Evolutionary conservation across 495 filamentous ascomycete genomes (phyloP).

Genomic region (Podospora pseudoanserina): DNA sequence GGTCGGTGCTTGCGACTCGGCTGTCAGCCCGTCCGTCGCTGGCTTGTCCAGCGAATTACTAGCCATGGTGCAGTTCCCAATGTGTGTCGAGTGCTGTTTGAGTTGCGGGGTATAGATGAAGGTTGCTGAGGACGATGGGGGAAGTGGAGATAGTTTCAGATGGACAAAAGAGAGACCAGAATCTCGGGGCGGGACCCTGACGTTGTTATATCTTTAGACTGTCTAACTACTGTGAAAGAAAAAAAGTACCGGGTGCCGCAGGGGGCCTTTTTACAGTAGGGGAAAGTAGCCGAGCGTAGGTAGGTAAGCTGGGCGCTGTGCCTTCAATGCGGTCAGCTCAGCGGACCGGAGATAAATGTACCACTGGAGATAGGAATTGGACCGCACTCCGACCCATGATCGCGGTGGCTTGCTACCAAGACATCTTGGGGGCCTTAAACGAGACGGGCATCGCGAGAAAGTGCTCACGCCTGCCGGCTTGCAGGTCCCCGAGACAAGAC

Average conservation of each 20-base stretch:
- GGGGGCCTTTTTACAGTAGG: background rate
- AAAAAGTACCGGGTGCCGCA: background rate
- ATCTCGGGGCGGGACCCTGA: background rate
- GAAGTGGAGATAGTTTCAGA: background rate
- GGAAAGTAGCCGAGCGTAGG: background rate
- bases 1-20: slow-evolving; percentile 31
- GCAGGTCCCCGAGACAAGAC: background rate
- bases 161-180: background rate
- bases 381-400: background rate
- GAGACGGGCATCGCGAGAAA: background rate
- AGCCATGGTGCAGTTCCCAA: slow-evolving; percentile 16
- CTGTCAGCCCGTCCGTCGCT: background rate
- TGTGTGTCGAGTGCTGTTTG: background rate
- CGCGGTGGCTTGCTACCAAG: background rate
- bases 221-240: background rate
- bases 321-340: background rate
- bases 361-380: background rate
- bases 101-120: background rate
- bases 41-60: slow-evolving; percentile 15
- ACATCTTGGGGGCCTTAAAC: background rate
- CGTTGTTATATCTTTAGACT: background rate
- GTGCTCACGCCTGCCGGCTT: background rate
- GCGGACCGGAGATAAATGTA: background rate
- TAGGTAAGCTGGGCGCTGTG: background rate
- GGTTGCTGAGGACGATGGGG: background rate